phyloP scores from a whole-genome alignment of 169 alveolate genomes.

The Cryptosporidium canis region DNA sequence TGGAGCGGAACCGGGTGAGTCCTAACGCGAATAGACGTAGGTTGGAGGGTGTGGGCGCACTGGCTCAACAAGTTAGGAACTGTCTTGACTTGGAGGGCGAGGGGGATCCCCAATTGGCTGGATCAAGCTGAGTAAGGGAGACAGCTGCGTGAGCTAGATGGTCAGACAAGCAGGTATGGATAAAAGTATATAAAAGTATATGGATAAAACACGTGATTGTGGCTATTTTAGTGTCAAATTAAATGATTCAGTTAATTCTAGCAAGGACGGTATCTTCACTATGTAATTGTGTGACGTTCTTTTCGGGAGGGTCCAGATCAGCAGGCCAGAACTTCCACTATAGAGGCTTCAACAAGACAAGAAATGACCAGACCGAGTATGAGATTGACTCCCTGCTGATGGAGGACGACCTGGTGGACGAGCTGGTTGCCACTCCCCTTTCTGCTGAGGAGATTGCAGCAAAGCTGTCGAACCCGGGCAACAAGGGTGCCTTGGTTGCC shows the following conservation, averaged over 20 bases:
- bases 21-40: no score
- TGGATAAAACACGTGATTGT: not conserved
- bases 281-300: constrained; percentile 65
- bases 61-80: no score
- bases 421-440: constrained; percentile 63
- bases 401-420: constrained; percentile 69
- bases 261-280: constrained; percentile 70
- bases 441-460: constrained; percentile 72
- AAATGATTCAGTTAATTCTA: constrained; percentile 54
- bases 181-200: not conserved
- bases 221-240: constrained; percentile 12
- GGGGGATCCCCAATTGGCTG: no score
- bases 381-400: constrained; percentile 54
- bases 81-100: no score
- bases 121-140: not conserved
- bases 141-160: not conserved
- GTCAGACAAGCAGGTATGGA: not conserved
- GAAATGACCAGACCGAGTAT: constrained; percentile 61
- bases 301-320: constrained; percentile 49
- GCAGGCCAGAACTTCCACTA: constrained; percentile 22
- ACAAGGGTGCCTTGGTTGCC: not conserved
- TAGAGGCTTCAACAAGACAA: constrained; percentile 56
- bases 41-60: no score
- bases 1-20: no score
- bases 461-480: constrained; percentile 11